Evolutionary conservation across 192 early-diverging fungal species (phyloP).

Genomic region (Helicostylum pulchrum): DNA sequence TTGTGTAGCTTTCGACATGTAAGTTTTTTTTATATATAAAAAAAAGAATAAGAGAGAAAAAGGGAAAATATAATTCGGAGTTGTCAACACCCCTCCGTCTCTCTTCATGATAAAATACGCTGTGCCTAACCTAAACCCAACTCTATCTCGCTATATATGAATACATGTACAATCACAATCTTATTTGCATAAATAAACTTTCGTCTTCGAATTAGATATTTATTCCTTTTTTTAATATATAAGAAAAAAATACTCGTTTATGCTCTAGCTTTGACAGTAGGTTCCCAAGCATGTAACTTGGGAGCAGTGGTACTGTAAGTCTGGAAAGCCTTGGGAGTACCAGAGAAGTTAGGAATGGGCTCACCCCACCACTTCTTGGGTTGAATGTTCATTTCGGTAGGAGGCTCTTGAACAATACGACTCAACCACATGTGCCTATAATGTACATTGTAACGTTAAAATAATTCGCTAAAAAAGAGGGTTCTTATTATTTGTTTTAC

Average conservation of each 20-base stretch:
- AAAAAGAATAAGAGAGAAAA: not conserved
- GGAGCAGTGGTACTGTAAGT: constrained; percentile 57
- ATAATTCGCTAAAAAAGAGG: not conserved
- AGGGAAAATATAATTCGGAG: not conserved
- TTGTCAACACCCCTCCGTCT: too few species aligned
- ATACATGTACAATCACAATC: not conserved
- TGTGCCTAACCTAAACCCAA: too few species aligned
- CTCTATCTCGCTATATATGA: not conserved
- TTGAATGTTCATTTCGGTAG: constrained; percentile 29
- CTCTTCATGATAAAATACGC: too few species aligned
- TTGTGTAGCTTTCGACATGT: constrained; percentile 4
- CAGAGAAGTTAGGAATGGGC: constrained; percentile 31
- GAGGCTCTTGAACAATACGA: constrained; percentile 38
- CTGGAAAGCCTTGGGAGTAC: constrained; percentile 45
- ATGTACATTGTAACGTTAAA: not conserved
- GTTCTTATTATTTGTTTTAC: constrained; percentile 31
- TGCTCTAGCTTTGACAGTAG: constrained; percentile 40
- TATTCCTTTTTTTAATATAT: not conserved
- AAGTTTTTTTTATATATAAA: not conserved
- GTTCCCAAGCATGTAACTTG: constrained; percentile 56
- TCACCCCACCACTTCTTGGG: constrained; percentile 30
- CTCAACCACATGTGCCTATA: constrained; percentile 43
- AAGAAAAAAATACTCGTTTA: constrained; percentile 2
- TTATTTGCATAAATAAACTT: not conserved
- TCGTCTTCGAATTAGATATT: not conserved